Conservation (phyloP, 257 asterid genomes). For the Przewalskia tangutica region DNA sequence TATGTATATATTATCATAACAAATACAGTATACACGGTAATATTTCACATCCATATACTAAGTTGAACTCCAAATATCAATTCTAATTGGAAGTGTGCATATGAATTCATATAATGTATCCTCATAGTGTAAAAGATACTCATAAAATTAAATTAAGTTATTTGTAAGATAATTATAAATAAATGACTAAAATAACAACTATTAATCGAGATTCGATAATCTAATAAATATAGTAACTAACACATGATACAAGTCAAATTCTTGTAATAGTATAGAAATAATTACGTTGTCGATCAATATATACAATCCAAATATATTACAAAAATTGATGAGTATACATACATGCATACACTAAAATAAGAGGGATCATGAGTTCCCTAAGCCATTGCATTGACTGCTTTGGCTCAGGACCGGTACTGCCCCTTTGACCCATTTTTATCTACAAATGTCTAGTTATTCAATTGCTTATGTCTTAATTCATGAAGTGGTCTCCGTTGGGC, state of each 20-base stretch:
- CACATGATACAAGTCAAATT: not conserved
- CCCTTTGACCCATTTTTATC: constrained; percentile 4
- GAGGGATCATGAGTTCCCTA: constrained; percentile 18
- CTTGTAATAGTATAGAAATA: not conserved
- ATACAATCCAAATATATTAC: not conserved
- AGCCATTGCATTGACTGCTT: no score
- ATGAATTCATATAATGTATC: not conserved
- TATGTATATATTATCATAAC: no score
- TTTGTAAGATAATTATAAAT: no score
- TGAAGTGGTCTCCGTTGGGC: no score
- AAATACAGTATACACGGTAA: not conserved
- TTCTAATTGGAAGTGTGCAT: not conserved
- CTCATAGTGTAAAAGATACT: not conserved
- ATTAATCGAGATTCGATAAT: not conserved
- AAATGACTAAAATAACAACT: not conserved
- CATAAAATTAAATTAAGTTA: not conserved
- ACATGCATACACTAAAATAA: not conserved
- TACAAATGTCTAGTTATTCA: constrained; percentile 17
- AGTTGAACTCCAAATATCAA: not conserved
- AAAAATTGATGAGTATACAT: not conserved
- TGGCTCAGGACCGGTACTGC: no score
- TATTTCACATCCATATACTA: not conserved
- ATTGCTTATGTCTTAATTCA: constrained; percentile 39
- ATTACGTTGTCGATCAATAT: no score
- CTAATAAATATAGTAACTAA: not conserved